Base-by-base conservation (phyloP, 768 basidiomycete species). In the Leccinum aurantiacum region DNA sequence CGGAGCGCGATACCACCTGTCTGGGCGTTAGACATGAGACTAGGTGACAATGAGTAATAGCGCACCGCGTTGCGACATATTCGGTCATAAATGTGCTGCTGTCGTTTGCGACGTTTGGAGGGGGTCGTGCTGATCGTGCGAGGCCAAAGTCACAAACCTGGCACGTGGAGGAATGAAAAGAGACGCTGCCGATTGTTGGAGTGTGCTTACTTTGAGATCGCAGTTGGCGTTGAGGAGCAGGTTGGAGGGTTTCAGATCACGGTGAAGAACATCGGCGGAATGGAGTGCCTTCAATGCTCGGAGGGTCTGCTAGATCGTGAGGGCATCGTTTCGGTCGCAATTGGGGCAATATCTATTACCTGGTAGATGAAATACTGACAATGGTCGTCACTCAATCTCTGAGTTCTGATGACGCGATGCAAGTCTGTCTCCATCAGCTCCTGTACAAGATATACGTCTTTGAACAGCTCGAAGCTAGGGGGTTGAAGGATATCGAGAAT, bases 361-460 rank as follows among this genome's bases (percentile, higher is more conserved):
- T 98, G 96, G 74, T 99, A 99, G 65, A 96, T 88, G 71, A 99
- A 98, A 74, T 99, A 99, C 75, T 98, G 94, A 66, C 87, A 89
- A 71, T 98, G 95, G 70, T 98, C 95, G 71, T 98, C 96, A 59
- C 89, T 90, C 46, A 99, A 80, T 60, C 91, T 86, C 75, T 98
- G 96, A 0, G 97, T 96, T 25, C 93, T 83, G 67, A 99, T 98
- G 51, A 99, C 97, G 57, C 96, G 88, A 72, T 98, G 95, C 65
- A 98, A 78, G 77, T 98, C 96, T 1, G 93, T 96, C 76, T 97
- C 96, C 87, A 86, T 84, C 64, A 93, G 79, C 72, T 93, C 91
- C 74, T 83, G 83, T 8, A 85, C 82, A 56, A 84, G 80, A 65
- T 87, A 87, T 19, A 96, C 95, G 72, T 98, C 96, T 59, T 81